Base-by-base conservation (phyloP, 2,329 filamentous ascomycete species). In the Alternaria longipes region DNA sequence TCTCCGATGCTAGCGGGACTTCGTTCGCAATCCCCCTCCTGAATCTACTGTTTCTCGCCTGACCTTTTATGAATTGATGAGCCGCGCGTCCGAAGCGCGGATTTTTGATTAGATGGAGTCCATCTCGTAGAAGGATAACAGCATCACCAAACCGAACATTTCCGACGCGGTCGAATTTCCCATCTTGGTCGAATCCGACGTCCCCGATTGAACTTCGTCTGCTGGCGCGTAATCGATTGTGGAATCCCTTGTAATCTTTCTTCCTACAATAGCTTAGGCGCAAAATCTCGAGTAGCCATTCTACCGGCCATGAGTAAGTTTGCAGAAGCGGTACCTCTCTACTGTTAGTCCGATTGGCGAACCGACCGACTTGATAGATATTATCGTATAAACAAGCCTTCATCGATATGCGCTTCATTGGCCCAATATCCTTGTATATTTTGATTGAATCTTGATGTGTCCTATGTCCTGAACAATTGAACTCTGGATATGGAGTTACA, bases 1-100 rank as follows among this genome's bases (percentile, higher is more conserved):
- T 63, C 12, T 66, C 59, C 2, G 14, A 18, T 36, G 18, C 41
- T 8, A 54, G 20, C 8, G 7, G 24, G n/a, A 24, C 8, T 11
- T 50, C 28, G 2, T 50, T 38, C 5, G 0, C 8, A 2, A 34
- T 22, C 45, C 24, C 5, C 8, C 30, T 4, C 30, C 0, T 12
- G 30, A 32, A 8, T 32, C 2, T 16, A 5, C 24, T n/a, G n/a
- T 18, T 45, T n/a, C 3, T 18, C 11, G 3, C 8, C 28, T 34
- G 4, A 20, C 14, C 40, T 8, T 0, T 16, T 26, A 54, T 8
- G 20, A 54, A 46, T 9, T 18, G 12, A 6, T 5, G 26, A 30
- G n/a, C 5, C 24, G 16, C 16, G 1, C 7, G 2, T 40, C 28
- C 16, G 6, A 40, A 46, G 30, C 22, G 18, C 4, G 3, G 11